phyloP scores from a whole-genome alignment of 148 eudicot genomes.

The Vaccinium darrowii region DNA sequence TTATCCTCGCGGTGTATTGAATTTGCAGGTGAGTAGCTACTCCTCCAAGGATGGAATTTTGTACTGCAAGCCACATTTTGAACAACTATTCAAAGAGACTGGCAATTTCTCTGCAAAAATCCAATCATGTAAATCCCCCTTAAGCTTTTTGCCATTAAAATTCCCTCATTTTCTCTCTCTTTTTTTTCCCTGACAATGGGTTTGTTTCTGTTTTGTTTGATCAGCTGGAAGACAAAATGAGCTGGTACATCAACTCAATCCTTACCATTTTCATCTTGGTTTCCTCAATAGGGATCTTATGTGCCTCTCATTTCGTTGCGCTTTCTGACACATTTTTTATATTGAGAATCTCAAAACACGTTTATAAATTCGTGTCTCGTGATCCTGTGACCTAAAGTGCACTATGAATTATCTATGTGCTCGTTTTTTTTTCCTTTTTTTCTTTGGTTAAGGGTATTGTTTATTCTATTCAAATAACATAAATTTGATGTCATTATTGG shows the following conservation, averaged over 20 bases:
- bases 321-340: not conserved
- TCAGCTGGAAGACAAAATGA: constrained; percentile 47
- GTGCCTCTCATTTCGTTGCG: not conserved
- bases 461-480: not conserved
- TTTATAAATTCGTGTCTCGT: not conserved
- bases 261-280: not conserved
- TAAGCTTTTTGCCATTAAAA: not conserved
- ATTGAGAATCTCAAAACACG: not conserved
- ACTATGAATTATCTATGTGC: not conserved
- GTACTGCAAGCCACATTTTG: constrained; percentile 86
- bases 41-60: constrained; percentile 53
- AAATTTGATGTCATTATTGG: not conserved
- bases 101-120: constrained; percentile 37
- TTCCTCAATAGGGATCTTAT: not conserved
- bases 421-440: not conserved
- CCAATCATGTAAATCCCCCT: constrained; percentile 38
- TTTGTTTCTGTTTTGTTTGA: constrained; percentile 11
- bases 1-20: not conserved
- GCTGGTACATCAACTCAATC: constrained; percentile 28
- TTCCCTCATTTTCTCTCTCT: not conserved
- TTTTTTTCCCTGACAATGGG: not conserved
- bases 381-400: not conserved
- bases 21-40: constrained; percentile 56
- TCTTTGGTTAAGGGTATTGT: not conserved
- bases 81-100: constrained; percentile 61